Evolutionary conservation across 176 grass and related monocot species (phyloP).

Genomic region (Saccharum officinarum): DNA sequence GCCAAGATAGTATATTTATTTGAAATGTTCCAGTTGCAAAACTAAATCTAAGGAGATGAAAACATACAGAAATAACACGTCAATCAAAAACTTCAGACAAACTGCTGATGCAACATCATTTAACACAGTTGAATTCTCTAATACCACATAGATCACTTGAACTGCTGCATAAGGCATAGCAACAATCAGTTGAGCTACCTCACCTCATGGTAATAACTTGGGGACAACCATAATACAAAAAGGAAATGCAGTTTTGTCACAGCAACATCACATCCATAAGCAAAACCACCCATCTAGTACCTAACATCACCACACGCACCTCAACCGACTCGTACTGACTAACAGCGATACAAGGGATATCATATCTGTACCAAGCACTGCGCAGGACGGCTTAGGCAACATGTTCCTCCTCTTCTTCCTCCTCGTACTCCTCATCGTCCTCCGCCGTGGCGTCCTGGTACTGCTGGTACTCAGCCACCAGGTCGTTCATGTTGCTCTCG

Average conservation of each 20-base stretch:
- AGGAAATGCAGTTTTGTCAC: constrained; percentile 24
- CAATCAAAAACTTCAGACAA: background rate
- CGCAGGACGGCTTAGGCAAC: constrained; percentile 1
- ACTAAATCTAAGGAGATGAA: background rate
- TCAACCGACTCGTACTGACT: background rate
- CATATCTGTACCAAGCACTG: background rate
- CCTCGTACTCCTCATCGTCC: constrained; percentile 59
- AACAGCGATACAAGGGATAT: constrained; percentile 31
- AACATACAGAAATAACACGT: background rate
- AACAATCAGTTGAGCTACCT: constrained; percentile 7
- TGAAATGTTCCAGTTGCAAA: background rate
- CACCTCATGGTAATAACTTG: constrained; percentile 11
- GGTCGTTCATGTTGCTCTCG: constrained; percentile 90
- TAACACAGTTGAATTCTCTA: background rate
- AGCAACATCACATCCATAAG: constrained; percentile 13
- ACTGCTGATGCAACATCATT: background rate
- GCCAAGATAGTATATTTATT: too few species aligned
- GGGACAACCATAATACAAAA: constrained; percentile 33
- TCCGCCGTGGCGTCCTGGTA: constrained; percentile 72
- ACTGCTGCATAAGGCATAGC: background rate
- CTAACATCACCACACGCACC: constrained; percentile 33
- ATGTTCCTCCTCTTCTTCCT: constrained; percentile 54
- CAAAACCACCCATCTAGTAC: constrained; percentile 21
- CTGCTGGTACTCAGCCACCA: constrained; percentile 89
- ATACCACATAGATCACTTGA: background rate